Evolutionary conservation across 176 grass and related monocot genomes (phyloP), one percentile per base, ranked within the genome.

Genomic region (Saccharum spontaneum): DNA sequence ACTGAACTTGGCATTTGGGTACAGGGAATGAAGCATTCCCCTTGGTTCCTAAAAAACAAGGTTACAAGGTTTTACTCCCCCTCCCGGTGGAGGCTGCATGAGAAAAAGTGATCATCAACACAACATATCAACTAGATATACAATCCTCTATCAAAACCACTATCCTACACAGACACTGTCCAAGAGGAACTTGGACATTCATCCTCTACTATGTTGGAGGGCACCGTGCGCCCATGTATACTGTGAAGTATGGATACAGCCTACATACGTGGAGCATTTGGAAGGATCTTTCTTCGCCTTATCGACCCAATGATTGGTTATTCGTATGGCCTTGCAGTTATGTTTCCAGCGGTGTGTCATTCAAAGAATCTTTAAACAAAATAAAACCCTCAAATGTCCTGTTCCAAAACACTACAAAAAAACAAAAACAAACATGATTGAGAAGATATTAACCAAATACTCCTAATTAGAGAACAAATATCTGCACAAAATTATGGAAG

Each of bases 281-380:
- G 49, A 80, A 80, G 43, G 24, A 28, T 79, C 64, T 69, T 68
- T 70, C 44, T 80, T 84, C 61, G 46, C 46, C 31, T 18, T 75
- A 60, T 68, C 7, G 9, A 67, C 82, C 40, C 66, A 59, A 67
- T 67, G 44, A 34, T 66, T 14, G 45, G 45, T 74, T 79, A 66
- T 39, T 78, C 28, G 20, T 33, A 65, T 87, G 71, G 69, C 76
- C 64, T 87, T 57, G 71, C 45, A 82, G 5, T 34, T 69, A 48
- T 38, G 60, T 48, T 48, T 75, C 48, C 69, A 90, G 17, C 39
- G 40, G n/a, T 43, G 41, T 40, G 78, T 49, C 73, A 76, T 34
- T 65, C 63, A 84, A 70, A 84, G 71, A 65, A 86, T 81, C 64
- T 74, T 43, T 80, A 74, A 74, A 75, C 37, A 52, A 84, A 84